Evolutionary conservation across 2,329 filamentous ascomycete genomes (phyloP).

Genomic region (Colletotrichum tofieldiae): DNA sequence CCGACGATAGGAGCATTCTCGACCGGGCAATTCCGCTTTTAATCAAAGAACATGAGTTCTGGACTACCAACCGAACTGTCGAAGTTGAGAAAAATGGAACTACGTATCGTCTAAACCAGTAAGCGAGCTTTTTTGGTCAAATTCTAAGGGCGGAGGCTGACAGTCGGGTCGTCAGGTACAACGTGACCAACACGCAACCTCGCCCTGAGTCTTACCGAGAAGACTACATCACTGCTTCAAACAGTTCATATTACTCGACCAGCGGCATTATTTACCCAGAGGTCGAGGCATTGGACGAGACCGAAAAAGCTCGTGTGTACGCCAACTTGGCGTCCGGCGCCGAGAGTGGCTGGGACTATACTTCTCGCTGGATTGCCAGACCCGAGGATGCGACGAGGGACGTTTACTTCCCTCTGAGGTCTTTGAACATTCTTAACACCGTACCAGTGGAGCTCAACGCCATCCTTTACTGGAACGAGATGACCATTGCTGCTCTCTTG

Average conservation of each 20-base stretch:
- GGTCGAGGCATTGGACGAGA: constrained; percentile 64
- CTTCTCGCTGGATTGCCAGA: constrained; percentile 69
- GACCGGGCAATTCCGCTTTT: constrained; percentile 74
- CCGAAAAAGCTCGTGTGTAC: constrained; percentile 69
- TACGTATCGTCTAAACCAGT: constrained; percentile 72
- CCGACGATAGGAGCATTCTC: constrained; percentile 74
- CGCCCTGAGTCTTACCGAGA: constrained; percentile 78
- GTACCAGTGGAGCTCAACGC: constrained; percentile 79
- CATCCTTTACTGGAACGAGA: constrained; percentile 77
- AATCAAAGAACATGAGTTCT: constrained; percentile 76
- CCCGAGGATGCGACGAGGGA: constrained; percentile 72
- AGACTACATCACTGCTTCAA: constrained; percentile 77
- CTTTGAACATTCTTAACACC: constrained; percentile 71
- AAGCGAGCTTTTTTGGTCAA: constrained; percentile 43
- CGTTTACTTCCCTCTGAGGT: constrained; percentile 76
- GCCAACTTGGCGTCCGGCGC: constrained; percentile 76
- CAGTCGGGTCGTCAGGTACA: constrained; percentile 59
- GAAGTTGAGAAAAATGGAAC: constrained; percentile 61
- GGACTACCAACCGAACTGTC: constrained; percentile 73
- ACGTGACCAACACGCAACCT: constrained; percentile 75
- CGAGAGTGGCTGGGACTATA: constrained; percentile 78
- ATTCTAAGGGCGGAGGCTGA: background rate
- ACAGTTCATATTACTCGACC: constrained; percentile 72
- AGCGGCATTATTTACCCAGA: constrained; percentile 73
- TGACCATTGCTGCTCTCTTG: constrained; percentile 70